Conservation (phyloP, 225 moss, liverwort and hornwort species). For the Ulota crispa region DNA sequence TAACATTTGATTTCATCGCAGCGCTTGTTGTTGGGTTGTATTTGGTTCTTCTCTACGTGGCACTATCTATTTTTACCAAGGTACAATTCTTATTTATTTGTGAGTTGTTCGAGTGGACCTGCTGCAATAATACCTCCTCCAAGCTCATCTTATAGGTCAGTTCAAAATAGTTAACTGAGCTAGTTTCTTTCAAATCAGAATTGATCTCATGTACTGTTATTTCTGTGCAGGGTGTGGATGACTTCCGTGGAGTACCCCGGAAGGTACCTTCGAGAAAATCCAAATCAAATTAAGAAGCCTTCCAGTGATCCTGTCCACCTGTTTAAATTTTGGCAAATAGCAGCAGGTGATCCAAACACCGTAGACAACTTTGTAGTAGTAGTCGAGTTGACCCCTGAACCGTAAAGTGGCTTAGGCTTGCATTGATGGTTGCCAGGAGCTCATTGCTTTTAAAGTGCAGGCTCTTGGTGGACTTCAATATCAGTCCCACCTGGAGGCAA, state of each 20-base stretch:
- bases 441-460: constrained; percentile 37
- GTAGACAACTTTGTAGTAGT: constrained; percentile 52
- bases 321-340: constrained; percentile 3
- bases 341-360: constrained; percentile 22
- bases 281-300: constrained; percentile 52
- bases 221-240: constrained; percentile 84
- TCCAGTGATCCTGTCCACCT: constrained; percentile 21
- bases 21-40: constrained; percentile 86
- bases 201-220: background rate
- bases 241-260: constrained; percentile 77
- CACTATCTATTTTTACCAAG: constrained; percentile 88
- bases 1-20: constrained; percentile 87
- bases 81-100: constrained; percentile 37
- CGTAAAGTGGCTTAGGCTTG: constrained; percentile 18
- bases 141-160: background rate
- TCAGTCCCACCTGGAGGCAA: constrained; percentile 25
- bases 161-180: background rate
- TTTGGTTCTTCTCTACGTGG: constrained; percentile 73
- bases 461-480: constrained; percentile 27
- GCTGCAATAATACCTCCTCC: background rate
- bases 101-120: background rate
- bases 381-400: constrained; percentile 45
- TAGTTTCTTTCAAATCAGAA: background rate
- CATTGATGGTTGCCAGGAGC: constrained; percentile 24
- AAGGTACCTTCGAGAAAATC: constrained; percentile 83